These are phyloP conservation scores for Monosporascus sp. DNA, from an alignment of 2,329 filamentous ascomycete species.

Conservation along the genomic window DNA sequence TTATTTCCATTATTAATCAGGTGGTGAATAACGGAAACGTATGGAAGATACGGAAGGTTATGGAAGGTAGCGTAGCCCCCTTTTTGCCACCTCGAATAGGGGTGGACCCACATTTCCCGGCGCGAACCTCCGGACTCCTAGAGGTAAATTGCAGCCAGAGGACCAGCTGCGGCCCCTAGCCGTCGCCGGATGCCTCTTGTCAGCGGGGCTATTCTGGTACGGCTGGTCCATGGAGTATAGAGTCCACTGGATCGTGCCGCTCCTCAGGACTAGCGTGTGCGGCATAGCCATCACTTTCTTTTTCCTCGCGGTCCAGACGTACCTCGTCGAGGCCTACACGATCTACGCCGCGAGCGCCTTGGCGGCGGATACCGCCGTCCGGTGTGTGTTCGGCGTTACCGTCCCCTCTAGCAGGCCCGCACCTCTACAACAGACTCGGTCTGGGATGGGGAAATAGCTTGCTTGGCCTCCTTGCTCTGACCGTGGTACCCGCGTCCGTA, in stretches of 20 bases:
- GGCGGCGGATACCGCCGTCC: conserved; percentile 52
- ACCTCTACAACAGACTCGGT: conserved; percentile 24
- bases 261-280: conserved; percentile 42
- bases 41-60: no score
- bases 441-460: conserved; percentile 29
- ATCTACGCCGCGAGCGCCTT: conserved; percentile 38
- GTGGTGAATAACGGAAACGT: no score
- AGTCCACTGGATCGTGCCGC: conserved; percentile 48
- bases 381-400: conserved; percentile 45
- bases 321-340: conserved; percentile 49
- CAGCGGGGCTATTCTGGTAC: conserved; percentile 28
- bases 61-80: no score
- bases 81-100: no score
- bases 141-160: conserved; percentile 22
- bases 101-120: no score
- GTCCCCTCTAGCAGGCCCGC: conserved; percentile 44
- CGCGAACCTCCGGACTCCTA: no score
- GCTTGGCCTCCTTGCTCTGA: conserved; percentile 23
- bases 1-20: no score
- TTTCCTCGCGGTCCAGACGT: conserved; percentile 50
- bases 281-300: conserved; percentile 34
- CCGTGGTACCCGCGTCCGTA: no score
- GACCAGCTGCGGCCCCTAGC: conserved; percentile 18
- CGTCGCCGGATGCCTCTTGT: conserved; percentile 17
- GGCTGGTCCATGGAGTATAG: conserved; percentile 26